These are phyloP conservation scores for Erucastrum elatum DNA, from an alignment of 345 rosid species.

Conservation along the genomic window DNA sequence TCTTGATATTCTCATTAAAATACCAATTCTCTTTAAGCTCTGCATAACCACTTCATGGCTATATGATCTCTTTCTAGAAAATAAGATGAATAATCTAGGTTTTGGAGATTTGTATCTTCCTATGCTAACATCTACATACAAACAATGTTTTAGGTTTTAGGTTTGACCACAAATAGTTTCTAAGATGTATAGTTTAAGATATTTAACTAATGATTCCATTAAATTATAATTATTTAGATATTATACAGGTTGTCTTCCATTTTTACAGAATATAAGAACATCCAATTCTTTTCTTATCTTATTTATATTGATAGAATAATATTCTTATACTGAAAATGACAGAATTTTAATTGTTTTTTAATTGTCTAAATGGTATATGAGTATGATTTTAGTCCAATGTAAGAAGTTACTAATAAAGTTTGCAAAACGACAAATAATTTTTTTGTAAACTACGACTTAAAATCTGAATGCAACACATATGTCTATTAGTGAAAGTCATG, in stretches of 20 bases:
- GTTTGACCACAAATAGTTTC: slow-evolving; percentile 15
- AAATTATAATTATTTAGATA: slow-evolving; percentile 20
- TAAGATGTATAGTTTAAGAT: background rate
- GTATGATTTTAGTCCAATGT: slow-evolving; percentile 2
- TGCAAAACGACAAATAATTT: background rate
- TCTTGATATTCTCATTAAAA: background rate
- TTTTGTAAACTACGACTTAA: slow-evolving; percentile 1
- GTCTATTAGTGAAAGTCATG: slow-evolving; percentile 2
- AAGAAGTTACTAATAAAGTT: background rate
- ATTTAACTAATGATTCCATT: slow-evolving; percentile 1
- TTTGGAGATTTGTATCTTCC: background rate
- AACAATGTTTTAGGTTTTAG: slow-evolving; percentile 9
- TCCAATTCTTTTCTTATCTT: slow-evolving; percentile 15
- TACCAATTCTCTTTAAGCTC: background rate
- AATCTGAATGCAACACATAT: slow-evolving; percentile 3
- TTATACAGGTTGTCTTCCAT: slow-evolving; percentile 11
- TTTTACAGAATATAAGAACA: slow-evolving; percentile 1
- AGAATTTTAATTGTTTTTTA: background rate
- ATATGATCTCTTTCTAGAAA: background rate
- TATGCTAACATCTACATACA: background rate
- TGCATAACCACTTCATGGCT: background rate
- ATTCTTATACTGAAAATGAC: slow-evolving; percentile 30
- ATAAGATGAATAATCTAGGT: background rate
- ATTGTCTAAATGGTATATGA: background rate
- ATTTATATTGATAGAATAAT: slow-evolving; percentile 9